Percentiles rank a stretch among this genome's conserved stretches.
Conservation (phyloP, 2,329 filamentous ascomycete species). For the Metarhizium robertsii region DNA sequence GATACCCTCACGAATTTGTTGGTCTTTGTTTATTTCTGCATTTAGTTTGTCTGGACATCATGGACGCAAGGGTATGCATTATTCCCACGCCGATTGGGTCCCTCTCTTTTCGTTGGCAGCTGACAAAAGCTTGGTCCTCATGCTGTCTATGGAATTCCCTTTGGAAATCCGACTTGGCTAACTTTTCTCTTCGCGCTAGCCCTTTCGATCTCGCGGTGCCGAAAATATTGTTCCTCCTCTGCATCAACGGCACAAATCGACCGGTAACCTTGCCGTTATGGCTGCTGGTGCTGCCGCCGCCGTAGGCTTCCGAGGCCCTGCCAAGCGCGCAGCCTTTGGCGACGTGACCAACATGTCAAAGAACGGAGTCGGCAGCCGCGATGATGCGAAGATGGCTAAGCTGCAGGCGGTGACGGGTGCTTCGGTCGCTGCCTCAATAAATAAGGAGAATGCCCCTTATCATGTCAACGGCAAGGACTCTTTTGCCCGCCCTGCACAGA, state of each 20-base stretch:
- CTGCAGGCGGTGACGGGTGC: slow-evolving; percentile 14
- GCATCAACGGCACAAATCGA: slow-evolving; percentile 78
- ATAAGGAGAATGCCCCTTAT: slow-evolving; percentile 35
- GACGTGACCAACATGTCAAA: slow-evolving; percentile 67
- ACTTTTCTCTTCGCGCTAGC: slow-evolving; percentile 16
- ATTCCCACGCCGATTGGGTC: neutral
- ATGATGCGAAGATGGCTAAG: slow-evolving; percentile 28
- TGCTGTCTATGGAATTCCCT: neutral
- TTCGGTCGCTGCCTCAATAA: slow-evolving; percentile 17
- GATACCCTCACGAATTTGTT: neutral
- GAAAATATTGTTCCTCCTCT: slow-evolving; percentile 45
- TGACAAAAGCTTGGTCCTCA: neutral
- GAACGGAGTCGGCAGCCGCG: slow-evolving; percentile 18
- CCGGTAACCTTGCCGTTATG: slow-evolving; percentile 41
- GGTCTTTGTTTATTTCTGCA: neutral
- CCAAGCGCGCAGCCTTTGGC: slow-evolving; percentile 71
- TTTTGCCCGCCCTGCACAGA: slow-evolving; percentile 29
- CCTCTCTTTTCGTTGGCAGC: neutral
- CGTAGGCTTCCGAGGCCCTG: slow-evolving; percentile 30
- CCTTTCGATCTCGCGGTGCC: slow-evolving; percentile 36
- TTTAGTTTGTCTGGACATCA: neutral
- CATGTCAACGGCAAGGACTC: slow-evolving; percentile 20
- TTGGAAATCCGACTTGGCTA: neutral
- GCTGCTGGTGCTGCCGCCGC: slow-evolving; percentile 14
- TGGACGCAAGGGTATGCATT: slow-evolving; percentile 7